phyloP scores from a whole-genome alignment of 805 yeast genomes.

The Lipomyces chichibuensis region DNA sequence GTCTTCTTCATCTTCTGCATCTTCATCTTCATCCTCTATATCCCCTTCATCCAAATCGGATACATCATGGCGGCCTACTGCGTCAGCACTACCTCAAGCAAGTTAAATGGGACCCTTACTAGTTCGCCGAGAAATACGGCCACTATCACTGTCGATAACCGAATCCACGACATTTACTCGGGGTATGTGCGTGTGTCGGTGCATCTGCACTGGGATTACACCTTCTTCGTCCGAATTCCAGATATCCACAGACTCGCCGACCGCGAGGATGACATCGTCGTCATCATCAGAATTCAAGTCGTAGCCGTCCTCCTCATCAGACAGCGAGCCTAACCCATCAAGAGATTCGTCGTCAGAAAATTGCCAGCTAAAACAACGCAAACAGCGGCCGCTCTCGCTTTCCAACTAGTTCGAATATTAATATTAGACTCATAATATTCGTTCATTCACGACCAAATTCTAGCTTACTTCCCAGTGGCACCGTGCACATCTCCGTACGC shows the following conservation, averaged over 20 bases:
- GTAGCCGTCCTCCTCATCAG: not conserved
- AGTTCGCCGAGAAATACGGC: not conserved
- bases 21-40: not conserved
- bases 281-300: conserved; percentile 4
- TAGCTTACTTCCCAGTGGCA: conserved; percentile 67
- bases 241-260: not conserved
- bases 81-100: not conserved
- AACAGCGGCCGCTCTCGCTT: conserved; percentile 16
- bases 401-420: conserved; percentile 44
- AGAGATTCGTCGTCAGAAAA: conserved; percentile 8
- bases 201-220: conserved; percentile 7
- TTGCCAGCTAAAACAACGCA: conserved; percentile 8
- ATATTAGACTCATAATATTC: conserved; percentile 47
- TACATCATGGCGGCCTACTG: not conserved
- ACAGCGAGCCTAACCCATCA: not conserved
- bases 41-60: conserved; percentile 7
- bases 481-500: conserved; percentile 64
- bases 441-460: not conserved
- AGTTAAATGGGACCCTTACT: not conserved
- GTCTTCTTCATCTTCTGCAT: conserved; percentile 17
- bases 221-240: conserved; percentile 6
- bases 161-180: not conserved
- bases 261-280: not conserved
- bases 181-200: not conserved
- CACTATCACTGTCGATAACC: not conserved